phyloP scores from a whole-genome alignment of 2,329 filamentous ascomycete species.

The Exophiala xenobiotica region DNA sequence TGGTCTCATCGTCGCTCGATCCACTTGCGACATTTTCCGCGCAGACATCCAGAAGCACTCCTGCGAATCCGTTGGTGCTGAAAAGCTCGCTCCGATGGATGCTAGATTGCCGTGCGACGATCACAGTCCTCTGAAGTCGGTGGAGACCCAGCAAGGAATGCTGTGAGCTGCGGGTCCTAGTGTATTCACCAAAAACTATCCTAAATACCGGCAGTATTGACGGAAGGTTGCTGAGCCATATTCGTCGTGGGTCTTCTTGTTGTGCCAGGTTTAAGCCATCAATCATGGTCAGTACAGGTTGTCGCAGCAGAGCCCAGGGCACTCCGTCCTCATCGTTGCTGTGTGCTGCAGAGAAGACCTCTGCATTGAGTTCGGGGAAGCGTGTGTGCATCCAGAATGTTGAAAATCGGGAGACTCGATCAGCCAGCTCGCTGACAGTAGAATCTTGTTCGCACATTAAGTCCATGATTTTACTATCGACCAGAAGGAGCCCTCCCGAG shows the following conservation, averaged over 20 bases:
- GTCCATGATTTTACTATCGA: slow-evolving; percentile 58
- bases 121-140: slow-evolving; percentile 24
- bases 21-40: slow-evolving; percentile 9
- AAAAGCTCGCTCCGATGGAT: slow-evolving; percentile 23
- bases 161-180: slow-evolving; percentile 6
- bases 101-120: slow-evolving; percentile 18
- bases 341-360: slow-evolving; percentile 16
- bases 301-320: slow-evolving; percentile 24
- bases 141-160: slow-evolving; percentile 19
- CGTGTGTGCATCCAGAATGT: slow-evolving; percentile 76
- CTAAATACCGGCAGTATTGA: slow-evolving; percentile 21
- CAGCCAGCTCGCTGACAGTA: slow-evolving; percentile 41
- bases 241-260: slow-evolving; percentile 20
- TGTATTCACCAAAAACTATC: slow-evolving; percentile 18
- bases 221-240: slow-evolving; percentile 24
- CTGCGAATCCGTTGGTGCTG: slow-evolving; percentile 16
- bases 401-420: slow-evolving; percentile 68
- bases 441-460: slow-evolving; percentile 26
- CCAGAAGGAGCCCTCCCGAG: slow-evolving; percentile 64
- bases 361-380: slow-evolving; percentile 24
- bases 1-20: slow-evolving; percentile 4
- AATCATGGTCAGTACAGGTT: slow-evolving; percentile 22
- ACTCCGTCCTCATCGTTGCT: slow-evolving; percentile 21
- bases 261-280: slow-evolving; percentile 15
- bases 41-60: slow-evolving; percentile 21